phyloP scores from a whole-genome alignment of 805 yeast species.

The Ogataea methylovora region DNA sequence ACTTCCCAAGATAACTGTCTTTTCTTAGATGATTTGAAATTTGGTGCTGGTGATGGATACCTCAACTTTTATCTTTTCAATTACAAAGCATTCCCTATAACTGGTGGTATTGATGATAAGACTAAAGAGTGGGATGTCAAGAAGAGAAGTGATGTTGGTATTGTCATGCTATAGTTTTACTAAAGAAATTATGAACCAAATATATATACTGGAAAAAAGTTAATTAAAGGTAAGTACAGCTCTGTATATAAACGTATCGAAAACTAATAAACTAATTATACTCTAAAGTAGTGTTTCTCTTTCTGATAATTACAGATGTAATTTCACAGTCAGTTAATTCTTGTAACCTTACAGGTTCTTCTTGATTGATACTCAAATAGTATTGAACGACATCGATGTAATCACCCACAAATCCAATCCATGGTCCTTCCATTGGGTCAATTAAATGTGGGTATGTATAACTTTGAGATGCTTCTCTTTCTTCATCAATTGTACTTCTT shows the following conservation, averaged over 20 bases:
- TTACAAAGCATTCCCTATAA: conserved; percentile 72
- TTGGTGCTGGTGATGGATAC: conserved; percentile 91
- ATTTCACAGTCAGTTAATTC: no score
- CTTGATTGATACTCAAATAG: conserved; percentile 3
- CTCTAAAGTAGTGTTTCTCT: conserved; percentile 14
- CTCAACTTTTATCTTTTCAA: conserved; percentile 89
- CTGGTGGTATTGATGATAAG: conserved; percentile 66
- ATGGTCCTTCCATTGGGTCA: conserved; percentile 46
- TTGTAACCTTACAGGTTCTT: not conserved
- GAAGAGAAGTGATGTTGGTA: conserved; percentile 78
- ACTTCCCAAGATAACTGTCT: conserved; percentile 84
- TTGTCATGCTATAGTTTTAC: conserved; percentile 58
- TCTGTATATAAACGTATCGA: not conserved
- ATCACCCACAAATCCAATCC: conserved; percentile 52
- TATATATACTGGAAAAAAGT: no score
- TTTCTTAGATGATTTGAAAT: conserved; percentile 75
- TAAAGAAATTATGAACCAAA: not conserved
- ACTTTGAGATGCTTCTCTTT: conserved; percentile 41
- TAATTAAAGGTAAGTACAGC: no score
- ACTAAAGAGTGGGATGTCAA: conserved; percentile 44
- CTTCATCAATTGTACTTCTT: conserved; percentile 50
- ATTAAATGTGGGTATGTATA: conserved; percentile 42
- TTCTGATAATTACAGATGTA: conserved; percentile 11
- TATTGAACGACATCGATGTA: conserved; percentile 34
- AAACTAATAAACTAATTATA: conserved; percentile 8